These are phyloP conservation scores for Betula pendula DNA, from an alignment of 306 rosid species.

Conservation along the genomic window DNA sequence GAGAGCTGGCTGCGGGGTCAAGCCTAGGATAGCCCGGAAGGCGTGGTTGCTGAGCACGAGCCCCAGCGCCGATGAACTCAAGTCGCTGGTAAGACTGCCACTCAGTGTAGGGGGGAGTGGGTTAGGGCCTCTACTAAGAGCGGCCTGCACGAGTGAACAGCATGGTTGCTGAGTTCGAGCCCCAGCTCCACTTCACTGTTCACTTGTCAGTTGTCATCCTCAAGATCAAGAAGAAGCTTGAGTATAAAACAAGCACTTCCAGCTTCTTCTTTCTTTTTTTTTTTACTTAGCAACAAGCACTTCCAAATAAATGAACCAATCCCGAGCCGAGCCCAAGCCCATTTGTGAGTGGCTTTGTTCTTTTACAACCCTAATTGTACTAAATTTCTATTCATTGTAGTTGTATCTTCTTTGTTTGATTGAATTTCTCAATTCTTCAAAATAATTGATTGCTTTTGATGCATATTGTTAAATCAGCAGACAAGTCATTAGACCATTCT, in stretches of 20 bases:
- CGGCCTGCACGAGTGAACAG: neutral
- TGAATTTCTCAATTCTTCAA: neutral
- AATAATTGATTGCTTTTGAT: neutral
- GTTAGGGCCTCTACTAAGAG: conserved; percentile 75
- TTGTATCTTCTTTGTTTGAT: neutral
- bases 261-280: no score
- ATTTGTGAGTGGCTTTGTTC: no score
- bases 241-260: no score
- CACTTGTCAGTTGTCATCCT: no score
- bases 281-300: no score
- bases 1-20: conserved; percentile 57
- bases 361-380: neutral
- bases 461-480: conserved; percentile 13
- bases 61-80: conserved; percentile 67
- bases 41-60: conserved; percentile 49
- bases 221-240: no score
- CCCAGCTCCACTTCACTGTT: no score
- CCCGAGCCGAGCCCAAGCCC: no score
- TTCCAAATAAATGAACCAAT: no score
- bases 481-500: neutral
- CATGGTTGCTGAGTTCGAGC: no score
- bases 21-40: conserved; percentile 44
- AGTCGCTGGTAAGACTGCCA: conserved; percentile 55
- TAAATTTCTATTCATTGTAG: neutral
- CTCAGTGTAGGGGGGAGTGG: conserved; percentile 47